These are phyloP conservation scores for Candida sojae DNA, from an alignment of 1,139 yeast genomes.

Conservation along the genomic window DNA sequence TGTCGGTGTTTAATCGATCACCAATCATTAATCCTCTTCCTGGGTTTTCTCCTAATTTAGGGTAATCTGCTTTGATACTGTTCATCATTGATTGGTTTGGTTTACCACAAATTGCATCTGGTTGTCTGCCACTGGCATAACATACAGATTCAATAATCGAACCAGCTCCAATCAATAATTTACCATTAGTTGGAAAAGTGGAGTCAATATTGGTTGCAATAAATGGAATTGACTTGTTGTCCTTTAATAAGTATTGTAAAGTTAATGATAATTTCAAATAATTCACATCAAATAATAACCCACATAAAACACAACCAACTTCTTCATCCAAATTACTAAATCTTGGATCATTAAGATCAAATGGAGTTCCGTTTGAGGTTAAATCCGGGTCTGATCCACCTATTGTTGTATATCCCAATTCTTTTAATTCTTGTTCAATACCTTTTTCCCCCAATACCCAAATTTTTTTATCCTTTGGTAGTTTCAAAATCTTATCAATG, in stretches of 20 bases:
- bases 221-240: constrained; percentile 67
- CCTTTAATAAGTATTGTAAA: constrained; percentile 67
- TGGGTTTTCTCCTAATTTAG: constrained; percentile 50
- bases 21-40: constrained; percentile 87
- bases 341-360: constrained; percentile 34
- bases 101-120: constrained; percentile 78
- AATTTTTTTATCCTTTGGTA: constrained; percentile 59
- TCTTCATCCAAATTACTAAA: constrained; percentile 56
- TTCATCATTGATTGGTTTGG: constrained; percentile 91
- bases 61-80: constrained; percentile 73
- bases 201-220: constrained; percentile 96
- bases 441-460: constrained; percentile 53
- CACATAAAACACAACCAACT: constrained; percentile 90
- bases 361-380: constrained; percentile 30
- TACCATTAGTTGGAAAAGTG: constrained; percentile 88
- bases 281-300: constrained; percentile 74
- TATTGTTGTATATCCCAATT: constrained; percentile 42
- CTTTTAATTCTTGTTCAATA: constrained; percentile 43
- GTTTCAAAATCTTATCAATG: constrained; percentile 69
- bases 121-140: constrained; percentile 70
- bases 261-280: constrained; percentile 82
- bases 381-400: constrained; percentile 44
- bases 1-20: constrained; percentile 92
- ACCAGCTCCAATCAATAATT: constrained; percentile 92
- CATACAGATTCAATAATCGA: constrained; percentile 83